Conservation (phyloP, 2,329 filamentous ascomycete genomes). For the Alternaria dauci region DNA sequence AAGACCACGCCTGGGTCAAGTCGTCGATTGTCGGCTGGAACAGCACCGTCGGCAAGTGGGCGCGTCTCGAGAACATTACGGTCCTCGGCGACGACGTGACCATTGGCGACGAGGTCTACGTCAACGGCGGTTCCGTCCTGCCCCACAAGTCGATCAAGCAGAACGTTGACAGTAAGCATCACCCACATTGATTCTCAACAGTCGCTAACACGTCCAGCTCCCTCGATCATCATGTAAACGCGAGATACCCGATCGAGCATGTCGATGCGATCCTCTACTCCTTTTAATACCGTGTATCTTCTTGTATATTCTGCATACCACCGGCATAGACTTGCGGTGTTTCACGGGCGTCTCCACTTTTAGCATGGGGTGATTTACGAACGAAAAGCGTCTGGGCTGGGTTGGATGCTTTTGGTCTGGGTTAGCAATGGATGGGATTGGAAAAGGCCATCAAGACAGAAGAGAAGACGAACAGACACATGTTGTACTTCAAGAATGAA, state of each 20-base stretch:
- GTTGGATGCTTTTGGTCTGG: constrained; percentile 17
- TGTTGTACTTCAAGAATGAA: neutral
- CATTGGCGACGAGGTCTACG: constrained; percentile 97
- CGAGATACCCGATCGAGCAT: constrained; percentile 21
- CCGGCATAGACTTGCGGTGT: constrained; percentile 24
- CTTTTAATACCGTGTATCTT: constrained; percentile 45
- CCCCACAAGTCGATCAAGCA: constrained; percentile 99
- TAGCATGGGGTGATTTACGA: constrained; percentile 18
- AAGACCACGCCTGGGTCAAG: constrained; percentile 99
- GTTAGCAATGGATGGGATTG: constrained; percentile 1
- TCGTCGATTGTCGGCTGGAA: constrained; percentile 99
- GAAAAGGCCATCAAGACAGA: neutral
- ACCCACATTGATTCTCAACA: neutral
- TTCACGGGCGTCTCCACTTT: constrained; percentile 19
- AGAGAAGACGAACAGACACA: neutral
- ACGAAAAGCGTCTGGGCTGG: constrained; percentile 27
- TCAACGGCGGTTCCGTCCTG: constrained; percentile 93
- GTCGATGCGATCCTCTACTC: constrained; percentile 26
- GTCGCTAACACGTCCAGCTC: constrained; percentile 43
- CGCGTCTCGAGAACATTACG: constrained; percentile 95
- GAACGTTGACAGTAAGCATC: constrained; percentile 75
- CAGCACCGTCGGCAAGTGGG: constrained; percentile 94
- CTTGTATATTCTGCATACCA: constrained; percentile 47
- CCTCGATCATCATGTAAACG: constrained; percentile 58
- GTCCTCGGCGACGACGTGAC: constrained; percentile 97